Percentiles rank a stretch among this genome's conserved stretches.
Conservation (phyloP, 495 filamentous ascomycete species). For the Hypoxylon fragiforme region DNA sequence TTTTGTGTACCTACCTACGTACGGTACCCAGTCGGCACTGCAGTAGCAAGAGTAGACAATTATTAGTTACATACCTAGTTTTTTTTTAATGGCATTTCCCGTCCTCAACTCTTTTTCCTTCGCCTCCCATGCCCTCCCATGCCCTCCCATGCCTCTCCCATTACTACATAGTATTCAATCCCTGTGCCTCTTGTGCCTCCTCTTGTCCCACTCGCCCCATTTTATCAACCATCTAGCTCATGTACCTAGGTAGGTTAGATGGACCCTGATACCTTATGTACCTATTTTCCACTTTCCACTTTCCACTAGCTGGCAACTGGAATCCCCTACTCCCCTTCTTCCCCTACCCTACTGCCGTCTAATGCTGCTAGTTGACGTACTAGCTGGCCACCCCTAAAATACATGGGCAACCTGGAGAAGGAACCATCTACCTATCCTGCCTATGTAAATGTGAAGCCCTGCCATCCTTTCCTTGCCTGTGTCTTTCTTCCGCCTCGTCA, state of each 20-base stretch:
- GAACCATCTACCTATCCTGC: slow-evolving; percentile 6
- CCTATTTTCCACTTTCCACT: slow-evolving; percentile 2
- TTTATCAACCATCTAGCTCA: slow-evolving; percentile 24
- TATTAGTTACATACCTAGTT: slow-evolving; percentile 23
- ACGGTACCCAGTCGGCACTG: slow-evolving; percentile 8
- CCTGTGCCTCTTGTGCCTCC: slow-evolving; percentile 15
- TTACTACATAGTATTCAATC: slow-evolving; percentile 23
- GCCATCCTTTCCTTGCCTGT: slow-evolving; percentile 17
- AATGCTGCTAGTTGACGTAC: slow-evolving; percentile 37
- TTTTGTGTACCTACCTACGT: slow-evolving; percentile 26
- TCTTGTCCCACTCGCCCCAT: slow-evolving; percentile 36
- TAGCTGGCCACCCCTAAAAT: slow-evolving; percentile 31
- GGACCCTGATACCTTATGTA: slow-evolving; percentile 29
- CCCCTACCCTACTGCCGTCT: not conserved
- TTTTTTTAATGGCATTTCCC: slow-evolving; percentile 19
- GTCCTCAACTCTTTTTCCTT: slow-evolving; percentile 13
- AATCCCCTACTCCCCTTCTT: slow-evolving; percentile 25
- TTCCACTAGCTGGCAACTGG: slow-evolving; percentile 20
- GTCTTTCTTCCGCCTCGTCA: slow-evolving; percentile 20
- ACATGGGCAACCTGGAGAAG: slow-evolving; percentile 8
- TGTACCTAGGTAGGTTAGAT: slow-evolving; percentile 21
- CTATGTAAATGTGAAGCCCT: slow-evolving; percentile 27
- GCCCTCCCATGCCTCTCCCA: too few species aligned
- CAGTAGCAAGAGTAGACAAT: slow-evolving; percentile 6
- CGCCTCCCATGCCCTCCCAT: slow-evolving; percentile 28